A percentile compares a stretch with the other conserved stretches of the same genome.
phyloP scores from a whole-genome alignment of 1,284 basidiomycete species.

The Apiotrichum akiyoshidainum region DNA sequence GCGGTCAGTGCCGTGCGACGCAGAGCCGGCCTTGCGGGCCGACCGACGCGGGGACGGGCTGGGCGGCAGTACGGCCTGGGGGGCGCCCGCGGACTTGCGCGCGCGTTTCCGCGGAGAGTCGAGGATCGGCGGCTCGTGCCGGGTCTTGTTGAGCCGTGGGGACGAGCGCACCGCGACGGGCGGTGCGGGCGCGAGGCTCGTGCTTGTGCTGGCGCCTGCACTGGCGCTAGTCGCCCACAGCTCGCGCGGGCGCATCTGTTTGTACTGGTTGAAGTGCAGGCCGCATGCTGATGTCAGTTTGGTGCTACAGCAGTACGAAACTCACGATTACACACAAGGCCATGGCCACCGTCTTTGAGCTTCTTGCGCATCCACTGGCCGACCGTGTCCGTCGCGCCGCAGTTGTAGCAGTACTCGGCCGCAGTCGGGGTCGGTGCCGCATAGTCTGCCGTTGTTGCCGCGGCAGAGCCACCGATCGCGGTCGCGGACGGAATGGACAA shows the following conservation, averaged over 20 bases:
- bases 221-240: slow-evolving; percentile 25
- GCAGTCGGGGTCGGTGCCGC: slow-evolving; percentile 1
- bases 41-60: slow-evolving; percentile 26
- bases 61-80: slow-evolving; percentile 19
- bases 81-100: slow-evolving; percentile 3
- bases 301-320: background rate
- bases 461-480: too few species aligned
- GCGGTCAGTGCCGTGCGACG: too few species aligned
- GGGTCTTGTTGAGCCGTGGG: background rate
- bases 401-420: slow-evolving; percentile 37
- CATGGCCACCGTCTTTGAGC: slow-evolving; percentile 36
- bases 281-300: slow-evolving; percentile 37
- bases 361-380: slow-evolving; percentile 41
- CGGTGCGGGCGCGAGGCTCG: background rate
- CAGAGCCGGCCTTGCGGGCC: slow-evolving; percentile 15
- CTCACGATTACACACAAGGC: slow-evolving; percentile 48
- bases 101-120: slow-evolving; percentile 32
- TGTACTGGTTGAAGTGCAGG: slow-evolving; percentile 46
- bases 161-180: slow-evolving; percentile 1
- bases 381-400: slow-evolving; percentile 35
- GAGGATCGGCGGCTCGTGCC: background rate
- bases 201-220: background rate
- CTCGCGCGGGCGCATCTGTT: slow-evolving; percentile 45
- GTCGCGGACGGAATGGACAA: too few species aligned
- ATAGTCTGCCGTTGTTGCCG: too few species aligned